Percentiles rank a stretch among this genome's conserved stretches.
Evolutionary conservation across 495 filamentous ascomycete species (phyloP).

Genomic region (Copromyces sp.): DNA sequence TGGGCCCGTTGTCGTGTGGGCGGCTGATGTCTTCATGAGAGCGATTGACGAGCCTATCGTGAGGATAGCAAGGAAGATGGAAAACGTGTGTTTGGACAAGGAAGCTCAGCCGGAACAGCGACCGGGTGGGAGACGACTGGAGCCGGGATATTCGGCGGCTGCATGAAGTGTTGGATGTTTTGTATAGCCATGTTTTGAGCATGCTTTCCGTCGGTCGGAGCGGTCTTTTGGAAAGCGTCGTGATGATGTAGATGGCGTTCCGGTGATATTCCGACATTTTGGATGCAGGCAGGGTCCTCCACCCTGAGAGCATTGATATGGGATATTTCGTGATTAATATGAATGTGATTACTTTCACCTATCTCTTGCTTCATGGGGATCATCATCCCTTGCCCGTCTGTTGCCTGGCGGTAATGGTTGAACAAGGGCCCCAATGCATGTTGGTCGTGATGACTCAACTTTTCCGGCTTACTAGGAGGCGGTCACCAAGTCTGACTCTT

Average conservation of each 20-base stretch:
- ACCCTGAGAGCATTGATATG: neutral
- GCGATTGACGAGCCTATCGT: constrained; percentile 49
- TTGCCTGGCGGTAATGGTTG: neutral
- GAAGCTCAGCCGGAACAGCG: constrained; percentile 9
- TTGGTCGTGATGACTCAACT: neutral
- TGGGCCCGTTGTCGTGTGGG: constrained; percentile 44
- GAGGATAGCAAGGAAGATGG: constrained; percentile 43
- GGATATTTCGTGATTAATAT: neutral
- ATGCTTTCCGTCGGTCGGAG: neutral
- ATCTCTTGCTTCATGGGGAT: neutral
- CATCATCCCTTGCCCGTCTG: neutral
- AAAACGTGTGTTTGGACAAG: constrained; percentile 25
- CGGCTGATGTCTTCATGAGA: constrained; percentile 50
- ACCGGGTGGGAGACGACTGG: constrained; percentile 5
- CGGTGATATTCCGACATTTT: neutral
- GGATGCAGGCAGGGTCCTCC: neutral
- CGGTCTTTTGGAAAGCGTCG: neutral
- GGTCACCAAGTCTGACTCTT: neutral
- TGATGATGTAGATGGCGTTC: neutral
- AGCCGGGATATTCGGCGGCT: constrained; percentile 14
- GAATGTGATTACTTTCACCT: neutral
- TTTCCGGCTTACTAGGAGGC: neutral
- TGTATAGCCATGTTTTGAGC: neutral
- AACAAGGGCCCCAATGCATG: neutral
- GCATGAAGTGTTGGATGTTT: constrained; percentile 6